Evolutionary conservation across 768 basidiomycete genomes (phyloP).

Genomic region (Kwoniella sp.): DNA sequence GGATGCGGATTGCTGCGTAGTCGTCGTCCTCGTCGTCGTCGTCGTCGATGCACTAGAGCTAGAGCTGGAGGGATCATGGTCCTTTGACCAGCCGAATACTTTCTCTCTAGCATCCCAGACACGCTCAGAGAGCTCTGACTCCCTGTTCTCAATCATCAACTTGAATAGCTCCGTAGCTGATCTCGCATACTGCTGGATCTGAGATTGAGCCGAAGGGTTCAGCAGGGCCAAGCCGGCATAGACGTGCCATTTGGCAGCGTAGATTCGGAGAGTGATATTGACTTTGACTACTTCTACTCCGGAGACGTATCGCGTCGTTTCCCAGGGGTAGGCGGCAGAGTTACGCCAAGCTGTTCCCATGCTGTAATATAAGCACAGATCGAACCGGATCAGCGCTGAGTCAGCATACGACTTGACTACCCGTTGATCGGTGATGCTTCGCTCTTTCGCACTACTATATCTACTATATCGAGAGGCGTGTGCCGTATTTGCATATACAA

Average conservation of each 20-base stretch:
- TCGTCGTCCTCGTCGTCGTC: not conserved
- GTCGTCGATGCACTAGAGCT: not conserved
- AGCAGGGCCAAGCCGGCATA: constrained; percentile 98
- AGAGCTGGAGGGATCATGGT: constrained; percentile 30
- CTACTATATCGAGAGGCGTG: no score
- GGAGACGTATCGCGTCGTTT: constrained; percentile 84
- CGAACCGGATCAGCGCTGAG: no score
- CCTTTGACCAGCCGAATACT: constrained; percentile 67
- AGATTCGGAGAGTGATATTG: constrained; percentile 94
- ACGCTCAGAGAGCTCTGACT: constrained; percentile 66
- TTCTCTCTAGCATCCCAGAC: constrained; percentile 71
- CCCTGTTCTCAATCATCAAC: constrained; percentile 74
- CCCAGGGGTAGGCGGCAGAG: constrained; percentile 84
- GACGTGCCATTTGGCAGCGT: constrained; percentile 97
- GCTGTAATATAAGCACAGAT: constrained; percentile 60
- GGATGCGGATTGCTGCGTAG: not conserved
- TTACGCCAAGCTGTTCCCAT: constrained; percentile 98
- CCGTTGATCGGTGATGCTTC: no score
- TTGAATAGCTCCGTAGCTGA: constrained; percentile 89
- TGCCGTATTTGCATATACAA: not conserved
- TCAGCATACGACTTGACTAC: no score
- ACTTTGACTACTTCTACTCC: constrained; percentile 98
- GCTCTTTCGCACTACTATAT: no score
- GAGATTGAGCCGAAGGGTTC: constrained; percentile 82
- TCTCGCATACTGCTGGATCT: constrained; percentile 88